Base-by-base conservation (phyloP, 805 yeast species). In the Metschnikowia cerradonensis region DNA sequence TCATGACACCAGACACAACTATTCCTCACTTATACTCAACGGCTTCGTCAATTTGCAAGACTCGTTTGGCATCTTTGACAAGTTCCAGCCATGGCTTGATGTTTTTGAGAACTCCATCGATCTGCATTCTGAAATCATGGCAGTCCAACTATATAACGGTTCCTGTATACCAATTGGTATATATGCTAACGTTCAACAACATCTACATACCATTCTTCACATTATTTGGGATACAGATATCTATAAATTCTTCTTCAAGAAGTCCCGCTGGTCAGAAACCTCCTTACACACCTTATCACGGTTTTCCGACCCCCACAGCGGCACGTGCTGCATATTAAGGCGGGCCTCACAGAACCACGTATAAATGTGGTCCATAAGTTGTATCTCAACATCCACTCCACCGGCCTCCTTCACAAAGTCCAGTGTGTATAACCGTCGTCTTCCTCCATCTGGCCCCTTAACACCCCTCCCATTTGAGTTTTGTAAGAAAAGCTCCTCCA, bases 81-180 rank as follows among this genome's bases (percentile, higher is more conserved):
- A 67, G 30, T 73, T 70, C 53, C 76, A 70, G 43, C 76, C 77
- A 2, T 73, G 78, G 78, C 51, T 74, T 20, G 61, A 62, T 43
- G 60, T 72, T 1, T 66, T 72, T 23, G 75, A 73, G 46, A 58
- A 65, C 20, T 63, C 67, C 32, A 54, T 73, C 26, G 71, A 70
- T 49, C 71, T 70, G 53, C 63, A 59, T 41, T 58, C 61, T 45
- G 52, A 41, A 13, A 41, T 38, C 26, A 56, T 64, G 7, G 42
- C 17, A 17, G 17, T 17, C 17, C 17, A 17, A 17, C 17, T 17
- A 17, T 17, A 17, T 17, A 17, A 17, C 17, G 17, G 17, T 17
- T 17, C 17, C 17, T 17, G 17, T 1, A 17, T 1, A 17, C 17
- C 17, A 17, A 17, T 17, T 17, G 17, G 17, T 17, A 17, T 17